Base-by-base conservation (phyloP, 2,329 filamentous ascomycete species). In the Parastagonospora avenae region DNA sequence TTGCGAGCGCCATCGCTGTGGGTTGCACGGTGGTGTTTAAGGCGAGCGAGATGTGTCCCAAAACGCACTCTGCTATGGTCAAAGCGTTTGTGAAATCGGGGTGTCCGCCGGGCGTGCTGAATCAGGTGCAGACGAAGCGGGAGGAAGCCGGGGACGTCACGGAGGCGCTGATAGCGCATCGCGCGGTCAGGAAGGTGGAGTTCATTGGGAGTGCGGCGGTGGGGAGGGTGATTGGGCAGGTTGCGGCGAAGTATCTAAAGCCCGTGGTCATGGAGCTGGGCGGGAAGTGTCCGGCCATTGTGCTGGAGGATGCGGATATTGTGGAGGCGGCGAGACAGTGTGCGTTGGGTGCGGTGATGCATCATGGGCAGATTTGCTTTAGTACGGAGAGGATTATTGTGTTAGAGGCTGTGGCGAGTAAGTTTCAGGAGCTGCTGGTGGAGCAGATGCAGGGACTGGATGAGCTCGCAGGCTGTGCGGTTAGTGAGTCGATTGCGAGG, bases 231-330 rank as follows among this genome's bases (percentile, higher is more conserved):
- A 84, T 95, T 51, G 88, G 84, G 4, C 78, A 80, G 35, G 14
- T 83, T 2, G 88, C 88, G 0, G 91, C 87, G 10, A 83, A 87
- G 65, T 76, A 88, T 60, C 77, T 94, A 29, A 95, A 95, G 77
- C 91, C 90, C 0, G 80, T 89, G 0, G 76, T 94, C 2, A 81
- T 94, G 63, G 91, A 95, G 72, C 78, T 95, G 1, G 91, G 91
- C 4, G 91, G 91, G 32, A 95, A 95, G 71, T 87, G 88, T 1
- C 84, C 85, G 0, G 85, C 88, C 2, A 86, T 95, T 52, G 85
- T 95, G 1, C 85, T 88, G 69, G 85, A 89, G 47, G 91, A 95
- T 72, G 90, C 91, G 9, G 82, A 94, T 48, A 12, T 66, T 14
- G 39, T 47, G 29, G 55, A 61, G 27, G 60, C 63, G 4, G 63